These are phyloP conservation scores for Colletotrichum navitas DNA, from an alignment of 2,329 filamentous ascomycete species.

Conservation along the genomic window DNA sequence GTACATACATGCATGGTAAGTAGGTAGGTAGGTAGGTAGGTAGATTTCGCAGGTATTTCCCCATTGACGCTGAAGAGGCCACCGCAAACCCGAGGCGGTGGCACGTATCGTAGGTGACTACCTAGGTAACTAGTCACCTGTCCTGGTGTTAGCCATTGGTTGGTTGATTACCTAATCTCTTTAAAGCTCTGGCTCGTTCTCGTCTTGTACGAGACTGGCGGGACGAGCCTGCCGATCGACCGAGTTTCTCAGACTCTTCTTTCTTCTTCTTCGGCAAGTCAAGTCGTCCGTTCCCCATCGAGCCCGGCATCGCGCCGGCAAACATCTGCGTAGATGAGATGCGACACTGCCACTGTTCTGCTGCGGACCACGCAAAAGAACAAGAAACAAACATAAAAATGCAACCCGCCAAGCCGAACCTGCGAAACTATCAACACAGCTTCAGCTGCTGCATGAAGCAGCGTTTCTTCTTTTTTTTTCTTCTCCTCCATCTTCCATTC, in stretches of 20 bases:
- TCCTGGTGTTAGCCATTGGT: neutral
- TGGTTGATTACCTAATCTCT: slow-evolving; percentile 28
- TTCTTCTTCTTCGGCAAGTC: slow-evolving; percentile 6
- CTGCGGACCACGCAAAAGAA: neutral
- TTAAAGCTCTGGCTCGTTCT: slow-evolving; percentile 11
- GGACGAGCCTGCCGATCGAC: slow-evolving; percentile 7
- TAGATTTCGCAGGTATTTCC: neutral
- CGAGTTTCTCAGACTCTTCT: neutral
- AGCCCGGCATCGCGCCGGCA: neutral
- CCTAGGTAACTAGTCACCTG: neutral
- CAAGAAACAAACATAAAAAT: neutral
- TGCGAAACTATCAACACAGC: slow-evolving; percentile 31
- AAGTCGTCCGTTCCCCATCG: slow-evolving; percentile 4
- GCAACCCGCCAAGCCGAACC: slow-evolving; percentile 31
- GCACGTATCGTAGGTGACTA: neutral
- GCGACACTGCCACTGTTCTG: slow-evolving; percentile 30
- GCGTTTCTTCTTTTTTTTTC: slow-evolving; percentile 27
- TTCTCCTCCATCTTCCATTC: neutral
- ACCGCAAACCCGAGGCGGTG: slow-evolving; percentile 1
- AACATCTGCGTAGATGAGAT: neutral
- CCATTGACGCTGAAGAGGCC: neutral
- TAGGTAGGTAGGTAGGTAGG: neutral
- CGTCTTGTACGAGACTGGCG: slow-evolving; percentile 12
- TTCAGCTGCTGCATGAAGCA: slow-evolving; percentile 1
- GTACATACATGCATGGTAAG: neutral